Evolutionary conservation across 805 yeast species (phyloP).

Genomic region (Candida palmyrensis): DNA sequence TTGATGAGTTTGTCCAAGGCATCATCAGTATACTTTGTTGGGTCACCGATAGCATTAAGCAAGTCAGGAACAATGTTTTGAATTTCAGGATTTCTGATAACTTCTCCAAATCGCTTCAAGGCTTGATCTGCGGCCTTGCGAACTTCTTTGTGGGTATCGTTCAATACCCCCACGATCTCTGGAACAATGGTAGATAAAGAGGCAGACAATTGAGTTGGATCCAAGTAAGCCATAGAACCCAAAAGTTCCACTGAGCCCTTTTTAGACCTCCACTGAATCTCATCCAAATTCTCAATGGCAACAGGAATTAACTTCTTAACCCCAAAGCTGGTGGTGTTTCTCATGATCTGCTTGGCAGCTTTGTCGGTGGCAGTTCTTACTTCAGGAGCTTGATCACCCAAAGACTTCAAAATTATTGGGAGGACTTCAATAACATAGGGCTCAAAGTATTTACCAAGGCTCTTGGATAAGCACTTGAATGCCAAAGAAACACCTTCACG

Average conservation of each 20-base stretch:
- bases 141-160: conserved; percentile 95
- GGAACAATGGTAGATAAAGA: conserved; percentile 91
- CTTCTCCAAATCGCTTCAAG: conserved; percentile 90
- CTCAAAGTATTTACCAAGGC: conserved; percentile 76
- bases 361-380: conserved; percentile 86
- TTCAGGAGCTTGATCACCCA: conserved; percentile 81
- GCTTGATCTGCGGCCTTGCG: conserved; percentile 91
- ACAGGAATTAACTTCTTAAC: conserved; percentile 87
- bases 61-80: conserved; percentile 84
- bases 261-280: conserved; percentile 92
- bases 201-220: conserved; percentile 87
- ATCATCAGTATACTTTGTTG: conserved; percentile 80
- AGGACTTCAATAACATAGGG: conserved; percentile 89
- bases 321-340: conserved; percentile 86
- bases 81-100: conserved; percentile 94
- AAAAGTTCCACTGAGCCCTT: conserved; percentile 93
- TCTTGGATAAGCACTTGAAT: conserved; percentile 76
- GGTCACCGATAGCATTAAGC: conserved; percentile 92
- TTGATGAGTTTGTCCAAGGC: conserved; percentile 82
- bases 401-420: conserved; percentile 71
- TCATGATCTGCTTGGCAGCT: conserved; percentile 87
- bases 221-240: conserved; percentile 97
- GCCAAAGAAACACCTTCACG: conserved; percentile 88
- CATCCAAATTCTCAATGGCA: conserved; percentile 80
- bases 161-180: conserved; percentile 89